Conservation (phyloP, 805 yeast species). For the Barnettozyma vustinii region DNA sequence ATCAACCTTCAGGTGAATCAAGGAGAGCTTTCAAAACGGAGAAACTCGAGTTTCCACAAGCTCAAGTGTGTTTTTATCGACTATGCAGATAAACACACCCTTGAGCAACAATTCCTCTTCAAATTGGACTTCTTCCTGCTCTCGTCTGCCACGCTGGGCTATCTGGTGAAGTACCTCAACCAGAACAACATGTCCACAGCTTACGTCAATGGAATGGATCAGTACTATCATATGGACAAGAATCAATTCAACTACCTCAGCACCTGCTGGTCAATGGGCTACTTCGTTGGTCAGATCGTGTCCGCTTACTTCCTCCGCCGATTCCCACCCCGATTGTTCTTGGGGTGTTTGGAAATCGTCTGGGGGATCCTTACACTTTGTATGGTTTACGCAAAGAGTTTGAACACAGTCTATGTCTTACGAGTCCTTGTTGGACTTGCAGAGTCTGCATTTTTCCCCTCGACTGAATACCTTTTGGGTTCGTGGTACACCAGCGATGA, state of each 20-base stretch:
- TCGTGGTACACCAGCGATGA: slow-evolving; percentile 30
- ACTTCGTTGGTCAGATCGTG: slow-evolving; percentile 43
- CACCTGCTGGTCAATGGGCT: slow-evolving; percentile 43
- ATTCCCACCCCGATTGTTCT: slow-evolving; percentile 36
- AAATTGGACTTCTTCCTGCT: slow-evolving; percentile 36
- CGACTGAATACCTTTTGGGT: slow-evolving; percentile 38
- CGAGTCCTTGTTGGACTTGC: slow-evolving; percentile 36
- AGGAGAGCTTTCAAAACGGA: slow-evolving; percentile 1
- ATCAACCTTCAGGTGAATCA: slow-evolving; percentile 7
- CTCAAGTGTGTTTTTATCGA: slow-evolving; percentile 14
- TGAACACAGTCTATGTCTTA: slow-evolving; percentile 24
- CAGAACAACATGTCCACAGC: slow-evolving; percentile 40
- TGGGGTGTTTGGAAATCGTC: slow-evolving; percentile 37
- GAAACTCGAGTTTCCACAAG: slow-evolving; percentile 10
- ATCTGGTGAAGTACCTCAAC: slow-evolving; percentile 39
- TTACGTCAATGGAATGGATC: slow-evolving; percentile 41
- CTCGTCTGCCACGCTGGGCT: slow-evolving; percentile 37
- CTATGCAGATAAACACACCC: slow-evolving; percentile 28
- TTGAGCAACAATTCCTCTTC: slow-evolving; percentile 28
- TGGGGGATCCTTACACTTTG: slow-evolving; percentile 37
- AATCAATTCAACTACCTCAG: slow-evolving; percentile 40
- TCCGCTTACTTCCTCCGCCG: slow-evolving; percentile 34
- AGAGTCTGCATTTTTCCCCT: slow-evolving; percentile 44
- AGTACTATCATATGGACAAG: slow-evolving; percentile 33
- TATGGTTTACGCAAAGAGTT: slow-evolving; percentile 25